Evolutionary conservation across 352 stramenopile species (phyloP), one percentile per base, ranked within the genome.

Genomic region (Phytophthora crassamura): DNA sequence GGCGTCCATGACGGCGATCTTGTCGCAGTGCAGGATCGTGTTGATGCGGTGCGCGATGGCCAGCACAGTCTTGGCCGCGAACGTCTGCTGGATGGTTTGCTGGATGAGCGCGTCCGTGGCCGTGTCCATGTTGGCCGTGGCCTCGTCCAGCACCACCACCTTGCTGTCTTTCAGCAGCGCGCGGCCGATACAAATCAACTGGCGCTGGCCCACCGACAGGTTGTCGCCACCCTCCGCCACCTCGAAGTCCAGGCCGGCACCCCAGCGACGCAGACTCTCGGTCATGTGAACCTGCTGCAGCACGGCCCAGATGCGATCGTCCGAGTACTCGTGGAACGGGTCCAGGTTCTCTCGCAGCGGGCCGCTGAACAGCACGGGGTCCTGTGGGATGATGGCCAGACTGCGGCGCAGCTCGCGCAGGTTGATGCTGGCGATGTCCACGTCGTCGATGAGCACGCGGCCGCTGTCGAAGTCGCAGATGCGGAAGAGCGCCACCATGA

Each of bases 141-240:
- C 97, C 77, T 99, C 97, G 59, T 99, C 97, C 78, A 99, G 88
- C 14, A 99, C 72, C 12, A 99, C 74, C 36, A 99, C 94, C 48
- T 78, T 76, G 47, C 88, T 94, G 45, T 97, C 80, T 20, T 86
- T 80, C 10, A 99, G 72, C 54, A 99, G 69, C 7, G 97, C 96
- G 22, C 97, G 78, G n/a, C 81, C 97, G 46, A 99, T 89, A 59
- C 94, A 98, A 1, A 99, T 64, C 16, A 99, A 73, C 74, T 99
- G 96, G 4, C 95, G 77, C 75, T 99, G 90, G 7, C 97, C 97
- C 34, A 98, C 90, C 50, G 71, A 93, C 35, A 98, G 93, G 72
- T 99, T 99, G 28, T 75, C 77, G 15, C 97, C 97, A 11, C 85
- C 84, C 57, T 99, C 94, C 2, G 89, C 82, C 7, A 99, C 90